Percentiles rank a stretch among this genome's conserved stretches.
Evolutionary conservation across 2,329 filamentous ascomycete species (phyloP).

Genomic region (Mollisiaceae sp.): DNA sequence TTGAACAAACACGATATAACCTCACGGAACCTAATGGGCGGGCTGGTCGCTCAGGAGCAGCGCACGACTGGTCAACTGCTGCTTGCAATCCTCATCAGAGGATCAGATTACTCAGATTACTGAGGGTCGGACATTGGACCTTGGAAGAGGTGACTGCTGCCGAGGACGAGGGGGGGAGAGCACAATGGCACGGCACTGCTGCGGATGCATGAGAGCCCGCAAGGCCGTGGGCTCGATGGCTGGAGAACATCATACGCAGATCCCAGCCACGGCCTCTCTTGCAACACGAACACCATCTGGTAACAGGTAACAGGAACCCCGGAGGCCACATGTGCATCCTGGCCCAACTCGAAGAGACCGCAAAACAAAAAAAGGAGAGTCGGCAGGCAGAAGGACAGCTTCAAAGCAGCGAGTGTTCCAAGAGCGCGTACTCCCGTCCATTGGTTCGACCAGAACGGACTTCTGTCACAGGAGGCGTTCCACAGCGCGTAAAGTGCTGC

Average conservation of each 20-base stretch:
- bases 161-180: not conserved
- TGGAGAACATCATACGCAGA: constrained; percentile 9
- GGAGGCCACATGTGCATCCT: constrained; percentile 23
- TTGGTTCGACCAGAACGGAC: constrained; percentile 32
- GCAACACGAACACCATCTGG: constrained; percentile 8
- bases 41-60: not conserved
- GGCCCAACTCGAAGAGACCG: not conserved
- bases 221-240: not conserved
- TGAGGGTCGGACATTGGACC: not conserved
- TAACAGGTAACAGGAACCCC: constrained; percentile 13
- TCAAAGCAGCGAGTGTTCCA: constrained; percentile 42
- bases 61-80: too few relatives aligned
- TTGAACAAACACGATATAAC: not conserved
- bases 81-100: not conserved
- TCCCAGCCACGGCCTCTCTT: constrained; percentile 7
- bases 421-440: constrained; percentile 26
- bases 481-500: constrained; percentile 38
- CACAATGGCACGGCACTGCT: not conserved
- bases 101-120: too few relatives aligned
- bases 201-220: not conserved
- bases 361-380: constrained; percentile 5
- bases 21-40: not conserved
- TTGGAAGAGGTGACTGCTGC: not conserved
- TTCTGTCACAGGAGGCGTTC: constrained; percentile 38
- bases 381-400: not conserved